Evolutionary conservation across 345 rosid genomes (phyloP).

Genomic region (Melastoma malabathricum): DNA sequence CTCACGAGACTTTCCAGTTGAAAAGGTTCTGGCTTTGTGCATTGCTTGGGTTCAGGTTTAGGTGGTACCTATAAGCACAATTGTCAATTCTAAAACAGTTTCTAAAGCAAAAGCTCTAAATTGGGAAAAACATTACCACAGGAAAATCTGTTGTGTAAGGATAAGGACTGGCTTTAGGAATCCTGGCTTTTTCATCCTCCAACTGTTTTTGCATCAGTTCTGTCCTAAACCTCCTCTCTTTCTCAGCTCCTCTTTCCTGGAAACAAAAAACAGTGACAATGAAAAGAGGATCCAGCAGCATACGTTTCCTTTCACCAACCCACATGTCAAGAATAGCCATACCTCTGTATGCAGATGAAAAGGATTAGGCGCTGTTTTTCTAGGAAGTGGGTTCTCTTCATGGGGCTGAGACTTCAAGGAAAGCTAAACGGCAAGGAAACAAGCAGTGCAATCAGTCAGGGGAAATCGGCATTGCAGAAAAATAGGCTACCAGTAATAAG

Average conservation of each 20-base stretch:
- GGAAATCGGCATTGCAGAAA: no score
- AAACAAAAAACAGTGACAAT: no score
- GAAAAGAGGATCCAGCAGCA: no score
- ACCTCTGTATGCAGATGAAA: constrained; percentile 90
- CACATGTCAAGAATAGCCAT: constrained; percentile 1
- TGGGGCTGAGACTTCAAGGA: constrained; percentile 64
- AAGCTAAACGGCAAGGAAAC: constrained; percentile 41
- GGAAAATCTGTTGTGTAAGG: constrained; percentile 96
- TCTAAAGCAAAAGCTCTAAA: no score
- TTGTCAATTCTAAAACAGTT: no score
- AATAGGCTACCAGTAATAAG: no score
- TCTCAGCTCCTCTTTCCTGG: constrained; percentile 72
- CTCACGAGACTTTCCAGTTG: constrained; percentile 72
- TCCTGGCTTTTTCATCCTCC: constrained; percentile 68
- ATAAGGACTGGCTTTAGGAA: constrained; percentile 80
- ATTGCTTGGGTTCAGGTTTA: constrained; percentile 72
- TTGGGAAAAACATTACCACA: no score
- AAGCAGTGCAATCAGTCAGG: neutral
- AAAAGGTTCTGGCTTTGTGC: constrained; percentile 78
- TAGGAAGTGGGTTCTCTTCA: constrained; percentile 44
- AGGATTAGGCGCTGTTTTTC: constrained; percentile 74
- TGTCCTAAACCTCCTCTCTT: constrained; percentile 49
- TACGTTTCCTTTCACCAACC: no score
- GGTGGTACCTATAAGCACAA: constrained; percentile 88
- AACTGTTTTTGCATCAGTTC: constrained; percentile 46